Conservation (phyloP, 192 early-diverging fungal genomes). For the Coemansia sp. region DNA sequence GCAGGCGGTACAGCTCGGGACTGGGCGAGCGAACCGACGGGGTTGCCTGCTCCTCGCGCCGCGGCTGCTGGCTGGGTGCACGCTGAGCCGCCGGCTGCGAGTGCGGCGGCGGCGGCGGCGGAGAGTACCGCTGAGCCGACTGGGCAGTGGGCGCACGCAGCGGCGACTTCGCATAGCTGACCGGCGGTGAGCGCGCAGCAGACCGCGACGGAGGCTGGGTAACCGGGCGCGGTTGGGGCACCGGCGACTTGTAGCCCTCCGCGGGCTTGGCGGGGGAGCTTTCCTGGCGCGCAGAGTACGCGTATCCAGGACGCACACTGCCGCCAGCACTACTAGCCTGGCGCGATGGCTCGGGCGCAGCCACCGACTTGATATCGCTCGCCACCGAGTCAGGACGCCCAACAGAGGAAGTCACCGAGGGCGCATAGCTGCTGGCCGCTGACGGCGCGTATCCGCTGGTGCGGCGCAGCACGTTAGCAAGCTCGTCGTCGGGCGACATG, state of each 20-base stretch:
- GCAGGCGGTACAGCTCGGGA: slow-evolving; percentile 34
- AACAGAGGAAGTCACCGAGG: slow-evolving; percentile 19
- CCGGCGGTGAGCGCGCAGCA: slow-evolving; percentile 12
- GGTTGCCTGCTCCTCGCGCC: slow-evolving; percentile 10
- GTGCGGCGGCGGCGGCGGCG: slow-evolving; percentile 13
- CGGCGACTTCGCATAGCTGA: slow-evolving; percentile 30
- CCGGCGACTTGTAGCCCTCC: neutral
- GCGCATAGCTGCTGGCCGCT: slow-evolving; percentile 27
- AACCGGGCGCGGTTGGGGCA: slow-evolving; percentile 10
- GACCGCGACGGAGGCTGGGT: slow-evolving; percentile 19
- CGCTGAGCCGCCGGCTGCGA: neutral
- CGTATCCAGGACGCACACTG: slow-evolving; percentile 11
- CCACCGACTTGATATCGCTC: slow-evolving; percentile 34
- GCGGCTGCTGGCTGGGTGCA: slow-evolving; percentile 5
- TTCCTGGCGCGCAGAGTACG: slow-evolving; percentile 3
- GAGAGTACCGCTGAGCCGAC: slow-evolving; percentile 26
- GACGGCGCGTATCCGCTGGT: slow-evolving; percentile 50
- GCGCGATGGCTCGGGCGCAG: slow-evolving; percentile 24
- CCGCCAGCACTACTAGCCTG: slow-evolving; percentile 7
- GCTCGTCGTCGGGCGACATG: slow-evolving; percentile 28
- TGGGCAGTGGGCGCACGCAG: slow-evolving; percentile 38
- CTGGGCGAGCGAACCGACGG: slow-evolving; percentile 21
- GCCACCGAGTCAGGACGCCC: slow-evolving; percentile 27
- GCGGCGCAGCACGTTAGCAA: slow-evolving; percentile 49
- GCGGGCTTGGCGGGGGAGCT: slow-evolving; percentile 9